Conservation (phyloP, 768 basidiomycete genomes). For the Calvatia gigantea region DNA sequence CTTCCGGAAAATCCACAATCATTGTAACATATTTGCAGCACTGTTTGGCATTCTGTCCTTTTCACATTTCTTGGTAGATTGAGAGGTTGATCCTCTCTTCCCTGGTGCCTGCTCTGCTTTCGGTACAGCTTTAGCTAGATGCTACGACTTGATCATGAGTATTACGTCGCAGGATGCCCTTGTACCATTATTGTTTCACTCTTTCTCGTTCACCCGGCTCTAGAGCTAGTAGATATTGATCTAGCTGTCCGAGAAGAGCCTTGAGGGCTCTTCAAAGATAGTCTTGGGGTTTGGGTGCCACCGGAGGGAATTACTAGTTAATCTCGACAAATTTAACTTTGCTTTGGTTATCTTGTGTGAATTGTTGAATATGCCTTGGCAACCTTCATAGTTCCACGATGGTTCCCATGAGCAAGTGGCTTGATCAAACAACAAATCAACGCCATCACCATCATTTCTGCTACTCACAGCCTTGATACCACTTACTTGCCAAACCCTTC, state of each 20-base stretch:
- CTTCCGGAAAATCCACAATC: background rate
- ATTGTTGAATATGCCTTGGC: too few species aligned
- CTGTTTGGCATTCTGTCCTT: background rate
- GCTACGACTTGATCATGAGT: constrained; percentile 18
- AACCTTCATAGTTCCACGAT: too few species aligned
- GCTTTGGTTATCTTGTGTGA: background rate
- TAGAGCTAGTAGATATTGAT: constrained; percentile 4
- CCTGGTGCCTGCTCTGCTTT: background rate
- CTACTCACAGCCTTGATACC: too few species aligned
- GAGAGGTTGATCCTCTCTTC: background rate
- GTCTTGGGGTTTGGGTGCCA: constrained; percentile 8
- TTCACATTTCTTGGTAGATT: background rate
- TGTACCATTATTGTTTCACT: background rate
- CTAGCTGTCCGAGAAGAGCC: background rate
- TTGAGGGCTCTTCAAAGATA: constrained; percentile 3
- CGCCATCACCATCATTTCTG: too few species aligned
- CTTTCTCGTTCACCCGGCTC: background rate
- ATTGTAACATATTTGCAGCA: background rate
- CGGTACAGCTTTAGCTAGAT: constrained; percentile 7
- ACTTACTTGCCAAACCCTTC: too few species aligned
- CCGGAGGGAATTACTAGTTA: constrained; percentile 2
- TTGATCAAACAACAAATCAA: too few species aligned
- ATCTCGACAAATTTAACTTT: background rate
- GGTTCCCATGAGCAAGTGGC: too few species aligned
- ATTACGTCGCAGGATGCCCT: constrained; percentile 15